Evolutionary conservation across 306 rosid genomes (phyloP).

Genomic region (Dryas drummondii): DNA sequence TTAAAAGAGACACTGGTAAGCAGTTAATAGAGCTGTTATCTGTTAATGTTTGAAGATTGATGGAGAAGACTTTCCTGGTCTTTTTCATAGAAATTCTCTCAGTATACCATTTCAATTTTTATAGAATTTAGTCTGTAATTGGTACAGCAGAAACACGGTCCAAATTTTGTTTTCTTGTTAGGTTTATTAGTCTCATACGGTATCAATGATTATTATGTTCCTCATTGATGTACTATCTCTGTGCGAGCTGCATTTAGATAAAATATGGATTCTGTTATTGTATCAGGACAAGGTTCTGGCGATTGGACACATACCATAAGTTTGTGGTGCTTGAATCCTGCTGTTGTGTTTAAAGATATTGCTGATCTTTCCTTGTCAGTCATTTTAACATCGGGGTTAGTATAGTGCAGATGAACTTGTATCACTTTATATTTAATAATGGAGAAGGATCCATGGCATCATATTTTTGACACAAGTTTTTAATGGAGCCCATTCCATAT

Average conservation of each 20-base stretch:
- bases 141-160: not conserved
- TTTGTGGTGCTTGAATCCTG: constrained; percentile 98
- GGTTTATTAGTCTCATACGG: not conserved
- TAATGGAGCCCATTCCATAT: too few species aligned
- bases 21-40: not conserved
- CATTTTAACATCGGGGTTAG: constrained; percentile 92
- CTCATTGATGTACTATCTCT: not conserved
- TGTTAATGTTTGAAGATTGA: not conserved
- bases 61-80: not conserved
- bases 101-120: not conserved
- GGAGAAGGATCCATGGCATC: too few species aligned
- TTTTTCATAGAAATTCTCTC: not conserved
- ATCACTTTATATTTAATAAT: not conserved
- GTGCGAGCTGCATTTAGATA: constrained; percentile 10
- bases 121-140: not conserved
- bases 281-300: constrained; percentile 56
- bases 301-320: constrained; percentile 81
- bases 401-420: not conserved
- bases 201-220: not conserved
- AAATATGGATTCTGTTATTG: constrained; percentile 24
- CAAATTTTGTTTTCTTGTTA: not conserved
- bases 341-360: constrained; percentile 89
- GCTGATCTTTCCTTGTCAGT: constrained; percentile 81
- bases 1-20: constrained; percentile 77
- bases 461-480: too few species aligned